These are phyloP conservation scores for Simplicillium aogashimaense DNA, from an alignment of 2,329 filamentous ascomycete species.

Conservation along the genomic window DNA sequence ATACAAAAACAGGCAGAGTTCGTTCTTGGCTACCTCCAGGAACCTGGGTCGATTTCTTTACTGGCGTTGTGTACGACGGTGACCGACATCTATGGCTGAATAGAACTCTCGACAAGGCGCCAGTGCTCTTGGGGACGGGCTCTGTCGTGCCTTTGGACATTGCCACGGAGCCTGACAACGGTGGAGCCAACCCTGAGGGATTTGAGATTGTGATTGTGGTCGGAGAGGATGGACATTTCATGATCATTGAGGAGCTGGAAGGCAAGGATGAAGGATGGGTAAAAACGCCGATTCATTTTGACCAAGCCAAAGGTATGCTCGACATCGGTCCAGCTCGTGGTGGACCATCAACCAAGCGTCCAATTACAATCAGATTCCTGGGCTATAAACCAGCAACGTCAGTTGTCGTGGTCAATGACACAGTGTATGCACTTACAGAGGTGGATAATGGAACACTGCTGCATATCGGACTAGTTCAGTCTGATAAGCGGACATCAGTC, in stretches of 20 bases:
- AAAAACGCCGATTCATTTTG: slow-evolving; percentile 3
- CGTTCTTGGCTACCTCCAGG: slow-evolving; percentile 47
- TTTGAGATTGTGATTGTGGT: slow-evolving; percentile 40
- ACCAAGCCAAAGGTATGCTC: slow-evolving; percentile 6
- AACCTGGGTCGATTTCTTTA: slow-evolving; percentile 48
- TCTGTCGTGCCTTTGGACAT: slow-evolving; percentile 48
- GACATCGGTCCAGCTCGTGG: slow-evolving; percentile 3
- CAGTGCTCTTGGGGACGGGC: slow-evolving; percentile 45
- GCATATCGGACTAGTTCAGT: slow-evolving; percentile 6
- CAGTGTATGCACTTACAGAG: not conserved
- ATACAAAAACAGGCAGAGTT: slow-evolving; percentile 34
- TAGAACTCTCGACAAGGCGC: slow-evolving; percentile 36
- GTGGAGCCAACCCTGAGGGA: slow-evolving; percentile 31
- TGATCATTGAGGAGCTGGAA: slow-evolving; percentile 35
- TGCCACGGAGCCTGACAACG: slow-evolving; percentile 29
- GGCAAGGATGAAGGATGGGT: slow-evolving; percentile 2
- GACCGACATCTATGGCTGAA: slow-evolving; percentile 40
- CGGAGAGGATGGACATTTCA: slow-evolving; percentile 36
- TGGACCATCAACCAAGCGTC: slow-evolving; percentile 1
- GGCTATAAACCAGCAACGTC: not conserved
- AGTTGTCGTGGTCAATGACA: not conserved
- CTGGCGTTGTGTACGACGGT: slow-evolving; percentile 46
- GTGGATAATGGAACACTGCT: slow-evolving; percentile 5
- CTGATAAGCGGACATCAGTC: slow-evolving; percentile 4
- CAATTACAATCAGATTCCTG: slow-evolving; percentile 7